Evolutionary conservation across 1,284 basidiomycete genomes (phyloP).

Genomic region (Uromyces viciae-fabae): DNA sequence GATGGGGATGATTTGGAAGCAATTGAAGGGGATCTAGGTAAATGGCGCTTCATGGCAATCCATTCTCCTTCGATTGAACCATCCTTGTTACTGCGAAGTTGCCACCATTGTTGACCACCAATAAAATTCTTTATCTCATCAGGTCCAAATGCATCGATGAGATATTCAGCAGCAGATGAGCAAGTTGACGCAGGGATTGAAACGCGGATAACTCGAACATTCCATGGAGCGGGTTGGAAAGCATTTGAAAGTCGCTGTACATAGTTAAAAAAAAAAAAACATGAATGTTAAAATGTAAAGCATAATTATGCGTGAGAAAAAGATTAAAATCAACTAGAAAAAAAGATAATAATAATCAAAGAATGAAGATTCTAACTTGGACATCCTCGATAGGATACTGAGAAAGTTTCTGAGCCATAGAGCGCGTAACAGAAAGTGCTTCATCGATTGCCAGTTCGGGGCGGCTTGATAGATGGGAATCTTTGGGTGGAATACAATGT

Average conservation of each 20-base stretch:
- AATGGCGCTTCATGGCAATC: slow-evolving; percentile 62
- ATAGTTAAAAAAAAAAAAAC: neutral
- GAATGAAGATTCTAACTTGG: slow-evolving; percentile 49
- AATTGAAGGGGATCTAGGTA: slow-evolving; percentile 16
- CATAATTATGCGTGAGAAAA: too few relatives aligned
- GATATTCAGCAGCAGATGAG: slow-evolving; percentile 69
- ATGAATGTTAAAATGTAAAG: neutral
- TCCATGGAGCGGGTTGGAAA: slow-evolving; percentile 80
- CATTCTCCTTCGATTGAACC: slow-evolving; percentile 79
- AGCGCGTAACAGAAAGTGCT: slow-evolving; percentile 52
- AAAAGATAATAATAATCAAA: neutral
- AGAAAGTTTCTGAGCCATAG: slow-evolving; percentile 51
- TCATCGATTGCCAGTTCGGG: slow-evolving; percentile 79
- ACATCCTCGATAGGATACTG: slow-evolving; percentile 53
- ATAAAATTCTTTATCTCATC: slow-evolving; percentile 70
- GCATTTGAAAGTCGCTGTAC: slow-evolving; percentile 65
- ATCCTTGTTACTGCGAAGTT: slow-evolving; percentile 72
- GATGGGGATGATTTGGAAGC: neutral
- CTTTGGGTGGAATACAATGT: slow-evolving; percentile 1
- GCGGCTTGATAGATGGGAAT: slow-evolving; percentile 58
- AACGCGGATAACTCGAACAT: slow-evolving; percentile 69
- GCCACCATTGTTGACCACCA: slow-evolving; percentile 96
- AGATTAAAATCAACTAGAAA: too few relatives aligned
- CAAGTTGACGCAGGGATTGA: slow-evolving; percentile 66
- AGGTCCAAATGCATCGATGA: slow-evolving; percentile 80